These are phyloP conservation scores for Trypanosoma vivax DNA, from an alignment of 208 protist species.

Conservation along the genomic window DNA sequence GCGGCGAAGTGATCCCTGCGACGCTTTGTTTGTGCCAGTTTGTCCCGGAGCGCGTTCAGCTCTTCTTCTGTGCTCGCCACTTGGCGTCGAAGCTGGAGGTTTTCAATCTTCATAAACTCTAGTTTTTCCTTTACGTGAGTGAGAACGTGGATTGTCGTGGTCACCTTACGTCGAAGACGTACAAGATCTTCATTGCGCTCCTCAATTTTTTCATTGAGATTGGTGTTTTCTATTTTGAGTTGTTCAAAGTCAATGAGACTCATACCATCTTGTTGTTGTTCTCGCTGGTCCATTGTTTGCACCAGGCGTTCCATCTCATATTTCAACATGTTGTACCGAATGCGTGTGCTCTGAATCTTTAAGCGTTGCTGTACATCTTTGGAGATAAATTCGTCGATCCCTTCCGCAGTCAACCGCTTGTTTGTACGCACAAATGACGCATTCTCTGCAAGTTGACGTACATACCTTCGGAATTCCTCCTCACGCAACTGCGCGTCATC, in stretches of 20 bases:
- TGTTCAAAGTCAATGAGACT: conserved; percentile 99
- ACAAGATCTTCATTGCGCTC: conserved; percentile 97
- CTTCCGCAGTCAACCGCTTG: conserved; percentile 51
- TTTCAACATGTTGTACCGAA: conserved; percentile 89
- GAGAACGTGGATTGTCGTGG: conserved; percentile 95
- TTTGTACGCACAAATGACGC: conserved; percentile 74
- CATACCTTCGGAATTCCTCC: conserved; percentile 64
- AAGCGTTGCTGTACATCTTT: conserved; percentile 63
- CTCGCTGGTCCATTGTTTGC: conserved; percentile 22
- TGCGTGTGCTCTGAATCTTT: conserved; percentile 74
- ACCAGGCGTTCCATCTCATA: conserved; percentile 76
- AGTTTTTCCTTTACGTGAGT: conserved; percentile 98
- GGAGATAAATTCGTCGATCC: conserved; percentile 69
- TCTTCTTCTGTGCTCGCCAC: conserved; percentile 88
- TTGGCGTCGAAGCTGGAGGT: conserved; percentile 75
- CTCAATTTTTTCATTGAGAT: conserved; percentile 98
- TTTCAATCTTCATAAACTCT: conserved; percentile 93
- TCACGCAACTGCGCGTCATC: conserved; percentile 59
- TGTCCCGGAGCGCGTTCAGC: conserved; percentile 75
- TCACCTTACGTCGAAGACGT: conserved; percentile 93
- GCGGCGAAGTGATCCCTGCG: conserved; percentile 80
- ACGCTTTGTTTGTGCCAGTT: conserved; percentile 89
- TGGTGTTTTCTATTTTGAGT: conserved; percentile 99
- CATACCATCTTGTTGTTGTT: conserved; percentile 86
- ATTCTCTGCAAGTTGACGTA: conserved; percentile 38